Conservation (phyloP, 2,329 filamentous ascomycete genomes). For the Aspergillus pseudonomiae region DNA sequence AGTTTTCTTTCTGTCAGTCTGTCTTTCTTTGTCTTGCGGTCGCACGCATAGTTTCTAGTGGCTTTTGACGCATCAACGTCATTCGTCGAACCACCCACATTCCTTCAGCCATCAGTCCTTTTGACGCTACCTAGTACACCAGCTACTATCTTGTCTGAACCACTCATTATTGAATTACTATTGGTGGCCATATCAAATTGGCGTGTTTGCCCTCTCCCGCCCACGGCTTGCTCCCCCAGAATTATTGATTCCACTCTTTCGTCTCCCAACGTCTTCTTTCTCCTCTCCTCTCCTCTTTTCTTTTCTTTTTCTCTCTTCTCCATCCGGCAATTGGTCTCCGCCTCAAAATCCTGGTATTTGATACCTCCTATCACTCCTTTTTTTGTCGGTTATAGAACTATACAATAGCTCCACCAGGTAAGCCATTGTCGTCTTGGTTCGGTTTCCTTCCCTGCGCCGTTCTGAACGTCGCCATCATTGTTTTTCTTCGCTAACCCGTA, state of each 20-base stretch:
- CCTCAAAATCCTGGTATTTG: not conserved
- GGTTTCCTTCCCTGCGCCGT: not conserved
- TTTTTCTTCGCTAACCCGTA: not conserved
- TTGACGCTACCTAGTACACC: not conserved
- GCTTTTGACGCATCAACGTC: conserved; percentile 1
- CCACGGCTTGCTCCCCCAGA: not conserved
- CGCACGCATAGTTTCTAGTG: not conserved
- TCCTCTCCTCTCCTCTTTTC: not conserved
- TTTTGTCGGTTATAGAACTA: not conserved
- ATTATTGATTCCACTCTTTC: not conserved
- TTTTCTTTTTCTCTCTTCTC: not conserved
- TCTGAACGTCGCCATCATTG: not conserved
- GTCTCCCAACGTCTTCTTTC: not conserved
- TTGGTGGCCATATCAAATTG: not conserved
- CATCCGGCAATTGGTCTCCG: not conserved
- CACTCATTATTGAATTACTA: conserved; percentile 6
- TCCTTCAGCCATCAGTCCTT: conserved; percentile 7
- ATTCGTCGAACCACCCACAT: conserved; percentile 8
- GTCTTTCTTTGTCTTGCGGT: conserved; percentile 5
- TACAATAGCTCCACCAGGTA: not conserved
- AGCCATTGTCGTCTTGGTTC: not conserved
- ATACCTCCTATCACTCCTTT: not conserved
- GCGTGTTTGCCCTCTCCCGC: not conserved
- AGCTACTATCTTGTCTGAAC: conserved; percentile 3
- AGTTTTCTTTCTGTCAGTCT: conserved; percentile 10